These are phyloP conservation scores for Closterium sp. DNA, from an alignment of 139 green algal genomes.

Conservation along the genomic window DNA sequence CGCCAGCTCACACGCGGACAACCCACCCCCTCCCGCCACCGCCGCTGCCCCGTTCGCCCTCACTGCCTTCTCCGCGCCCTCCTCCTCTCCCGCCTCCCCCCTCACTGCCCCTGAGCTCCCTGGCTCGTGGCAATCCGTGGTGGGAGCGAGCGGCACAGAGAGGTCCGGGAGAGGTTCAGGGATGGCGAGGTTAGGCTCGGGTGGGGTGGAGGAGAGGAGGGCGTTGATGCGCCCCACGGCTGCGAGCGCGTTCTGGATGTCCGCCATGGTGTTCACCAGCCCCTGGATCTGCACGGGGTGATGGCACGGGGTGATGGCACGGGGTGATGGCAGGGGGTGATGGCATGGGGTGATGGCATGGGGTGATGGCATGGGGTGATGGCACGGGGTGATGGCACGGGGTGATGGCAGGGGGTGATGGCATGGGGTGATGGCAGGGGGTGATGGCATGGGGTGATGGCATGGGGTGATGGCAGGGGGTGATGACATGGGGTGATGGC, in stretches of 20 bases:
- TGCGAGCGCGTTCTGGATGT: constrained; percentile 7
- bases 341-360: too few species aligned
- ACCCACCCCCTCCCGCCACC: background rate
- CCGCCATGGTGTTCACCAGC: constrained; percentile 44
- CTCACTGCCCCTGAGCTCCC: background rate
- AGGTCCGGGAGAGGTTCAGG: background rate
- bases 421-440: too few species aligned
- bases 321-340: background rate
- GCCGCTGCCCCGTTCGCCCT: background rate
- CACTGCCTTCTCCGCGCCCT: background rate
- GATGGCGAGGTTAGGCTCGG: constrained; percentile 3
- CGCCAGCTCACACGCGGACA: constrained; percentile 27
- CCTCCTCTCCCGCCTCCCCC: constrained; percentile 13
- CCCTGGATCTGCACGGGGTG: constrained; percentile 24
- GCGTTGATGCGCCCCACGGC: constrained; percentile 43
- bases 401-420: too few species aligned
- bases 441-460: too few species aligned
- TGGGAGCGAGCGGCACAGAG: background rate
- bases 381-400: too few species aligned
- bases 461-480: too few species aligned
- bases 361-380: too few species aligned
- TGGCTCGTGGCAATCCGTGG: constrained; percentile 2
- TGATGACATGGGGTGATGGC: too few species aligned
- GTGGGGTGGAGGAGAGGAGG: background rate
- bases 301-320: background rate